Percentiles rank a stretch among this genome's conserved stretches.
Evolutionary conservation across 2,329 filamentous ascomycete genomes (phyloP).

Genomic region (Tolypocladium cylindrosporum): DNA sequence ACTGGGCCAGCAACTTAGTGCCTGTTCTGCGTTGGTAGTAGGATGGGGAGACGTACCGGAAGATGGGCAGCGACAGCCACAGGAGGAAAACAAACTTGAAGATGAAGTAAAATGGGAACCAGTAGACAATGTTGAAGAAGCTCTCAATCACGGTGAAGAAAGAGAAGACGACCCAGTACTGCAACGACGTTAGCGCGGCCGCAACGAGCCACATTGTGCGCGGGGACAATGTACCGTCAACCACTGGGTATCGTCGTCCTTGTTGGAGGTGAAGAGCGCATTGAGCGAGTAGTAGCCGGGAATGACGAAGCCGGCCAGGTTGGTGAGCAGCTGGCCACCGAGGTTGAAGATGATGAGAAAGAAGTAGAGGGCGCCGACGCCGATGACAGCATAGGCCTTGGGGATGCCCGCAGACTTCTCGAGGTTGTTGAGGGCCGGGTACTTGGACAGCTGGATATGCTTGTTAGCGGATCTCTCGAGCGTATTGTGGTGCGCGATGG

Average conservation of each 20-base stretch:
- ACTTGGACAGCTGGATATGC: constrained; percentile 63
- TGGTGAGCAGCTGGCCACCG: constrained; percentile 78
- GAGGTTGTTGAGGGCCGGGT: constrained; percentile 72
- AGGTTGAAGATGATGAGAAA: constrained; percentile 92
- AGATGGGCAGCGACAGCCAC: constrained; percentile 94
- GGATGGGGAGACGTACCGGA: constrained; percentile 54
- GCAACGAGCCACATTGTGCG: not conserved
- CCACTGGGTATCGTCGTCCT: constrained; percentile 75
- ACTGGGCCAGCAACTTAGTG: constrained; percentile 33
- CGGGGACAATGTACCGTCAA: constrained; percentile 47
- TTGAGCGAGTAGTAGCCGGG: constrained; percentile 77
- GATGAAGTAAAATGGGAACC: constrained; percentile 98
- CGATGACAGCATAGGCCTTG: constrained; percentile 77
- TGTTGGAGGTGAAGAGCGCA: constrained; percentile 62
- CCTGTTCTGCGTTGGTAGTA: not conserved
- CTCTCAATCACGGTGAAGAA: constrained; percentile 79
- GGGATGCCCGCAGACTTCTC: constrained; percentile 76
- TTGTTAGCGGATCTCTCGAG: constrained; percentile 8
- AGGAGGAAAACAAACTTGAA: constrained; percentile 98
- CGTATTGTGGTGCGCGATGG: not conserved
- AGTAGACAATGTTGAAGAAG: constrained; percentile 76
- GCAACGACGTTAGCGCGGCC: constrained; percentile 9
- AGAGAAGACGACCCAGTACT: constrained; percentile 85
- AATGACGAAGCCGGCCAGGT: constrained; percentile 73
- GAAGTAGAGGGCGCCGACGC: constrained; percentile 70